Percentiles rank a stretch among this genome's conserved stretches.
These are phyloP conservation scores for Geranomyces michiganensis DNA, from an alignment of 192 early-diverging fungal genomes.

Conservation along the genomic window DNA sequence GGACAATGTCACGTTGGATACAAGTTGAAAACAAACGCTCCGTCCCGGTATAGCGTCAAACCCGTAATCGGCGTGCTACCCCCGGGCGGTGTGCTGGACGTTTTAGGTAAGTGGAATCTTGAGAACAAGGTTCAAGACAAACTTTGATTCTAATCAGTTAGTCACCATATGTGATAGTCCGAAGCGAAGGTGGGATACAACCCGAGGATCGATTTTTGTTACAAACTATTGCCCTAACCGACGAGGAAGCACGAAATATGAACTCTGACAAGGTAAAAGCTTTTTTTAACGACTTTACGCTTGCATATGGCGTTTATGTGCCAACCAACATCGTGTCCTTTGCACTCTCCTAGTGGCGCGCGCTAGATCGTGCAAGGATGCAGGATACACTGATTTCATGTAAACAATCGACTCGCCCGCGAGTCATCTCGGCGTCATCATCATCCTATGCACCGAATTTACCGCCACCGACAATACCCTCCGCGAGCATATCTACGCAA, in stretches of 20 bases:
- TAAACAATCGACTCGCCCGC: slow-evolving; percentile 17
- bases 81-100: slow-evolving; percentile 48
- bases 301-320: too few species aligned
- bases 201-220: slow-evolving; percentile 58
- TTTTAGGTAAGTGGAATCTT: slow-evolving; percentile 42
- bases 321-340: neutral
- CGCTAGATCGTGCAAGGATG: slow-evolving; percentile 24
- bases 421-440: neutral
- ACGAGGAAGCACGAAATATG: slow-evolving; percentile 48
- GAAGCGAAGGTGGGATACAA: slow-evolving; percentile 48
- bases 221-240: slow-evolving; percentile 53
- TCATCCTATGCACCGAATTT: too few species aligned
- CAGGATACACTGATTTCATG: slow-evolving; percentile 28
- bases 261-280: slow-evolving; percentile 54
- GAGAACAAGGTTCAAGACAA: neutral
- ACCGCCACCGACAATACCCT: too few species aligned
- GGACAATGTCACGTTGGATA: slow-evolving; percentile 47
- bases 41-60: slow-evolving; percentile 60
- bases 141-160: neutral
- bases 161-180: slow-evolving; percentile 5
- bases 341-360: slow-evolving; percentile 18
- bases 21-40: slow-evolving; percentile 66
- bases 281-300: too few species aligned
- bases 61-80: slow-evolving; percentile 54
- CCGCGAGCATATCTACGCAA: too few species aligned